Evolutionary conservation across 202 grass and related monocot genomes (phyloP), one percentile per base, ranked within the genome.

Genomic region (Eragrostis tef): DNA sequence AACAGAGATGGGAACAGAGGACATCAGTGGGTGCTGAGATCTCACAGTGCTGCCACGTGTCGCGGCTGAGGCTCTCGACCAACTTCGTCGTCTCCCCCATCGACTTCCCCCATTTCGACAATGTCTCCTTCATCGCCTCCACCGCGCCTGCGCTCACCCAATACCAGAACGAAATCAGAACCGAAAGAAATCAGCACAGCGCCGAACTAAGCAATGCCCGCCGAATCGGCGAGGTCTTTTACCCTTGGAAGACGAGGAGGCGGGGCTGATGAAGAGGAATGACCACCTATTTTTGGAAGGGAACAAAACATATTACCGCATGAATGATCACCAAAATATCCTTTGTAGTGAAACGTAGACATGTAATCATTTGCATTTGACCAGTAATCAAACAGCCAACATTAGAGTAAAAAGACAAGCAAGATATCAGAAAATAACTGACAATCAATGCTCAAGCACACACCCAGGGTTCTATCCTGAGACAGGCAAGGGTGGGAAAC

Each of bases 1-100:
- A 51, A 66, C 4, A 64, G 22, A 52, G 9, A 26, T 59, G 43
- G 27, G 19, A 71, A 64, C 6, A 20, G 16, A 20, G n/a, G 17
- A 51, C 21, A 26, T 14, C 43, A 66, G 52, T 25, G 26, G 58
- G 17, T 11, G 27, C 19, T 27, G 74, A 79, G 74, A 90, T 90
- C 91, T 89, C 59, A 97, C 94, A 91, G 79, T 97, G 94, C 74
- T 97, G 94, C 94, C 94, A 97, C 47, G 94, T 94, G 88, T 94
- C 91, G n/a, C 81, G 86, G 58, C 91, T 94, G 65, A 97, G 86
- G 85, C 89, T 91, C 88, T 94, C 91, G 42, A 93, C 88, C 64
- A 86, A 71, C 84, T 86, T 90, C 19, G 91, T 88, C 2, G 91
- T 89, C 77, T 94, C 91, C 74, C 87, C 90, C 77, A 92, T 71